Base-by-base conservation (phyloP, 805 yeast genomes). In the Naumovozyma dairenensis region DNA sequence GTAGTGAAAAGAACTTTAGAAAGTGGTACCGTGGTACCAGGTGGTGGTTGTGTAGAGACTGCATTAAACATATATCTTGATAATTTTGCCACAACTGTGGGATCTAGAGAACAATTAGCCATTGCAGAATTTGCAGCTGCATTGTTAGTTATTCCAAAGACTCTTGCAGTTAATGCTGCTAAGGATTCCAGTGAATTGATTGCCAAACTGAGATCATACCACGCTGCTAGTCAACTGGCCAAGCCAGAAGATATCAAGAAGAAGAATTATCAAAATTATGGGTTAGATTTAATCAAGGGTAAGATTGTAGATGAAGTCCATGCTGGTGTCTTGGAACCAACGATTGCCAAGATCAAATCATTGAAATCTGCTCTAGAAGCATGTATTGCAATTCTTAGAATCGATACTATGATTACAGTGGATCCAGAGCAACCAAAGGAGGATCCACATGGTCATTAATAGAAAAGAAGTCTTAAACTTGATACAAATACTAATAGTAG, bases 21-120 rank as follows among this genome's bases (percentile, higher is more conserved):
- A 62, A 77, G 89, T 51, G 97, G 96, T 15, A 64, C 72, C 45
- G 87, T 93, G 37, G 98, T 92, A 5, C 97, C 98, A 28, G 99
- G 99, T 41, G 99, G 99, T 45, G 99, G 99, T 40, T 93, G 94
- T n/a, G 98, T 92, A 22, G 99, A 92, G 64, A 72, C 94, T 33
- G 97, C 97, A 2, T 71, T 92, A 54, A 87, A 86, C 65, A 86
- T 92, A 34, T 92, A 84, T 59, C 68, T 92, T 57, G 98, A 92
- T 61, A 89, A 84, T 58, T 92, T 92, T 61, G 98, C 98, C 32
- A 92, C 97, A 6, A 86, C 97, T 1, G 89, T 92, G 33, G 96
- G 97, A 3, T 84, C 96, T 14, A 76, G 98, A 53, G 98, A 92
- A 61, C 98, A 92, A 60, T 71, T 92, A 51, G 97, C 98, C 13